Evolutionary conservation across 2,329 filamentous ascomycete species (phyloP), one percentile per base, ranked within the genome.

Genomic region (Delphinella strobiligena): DNA sequence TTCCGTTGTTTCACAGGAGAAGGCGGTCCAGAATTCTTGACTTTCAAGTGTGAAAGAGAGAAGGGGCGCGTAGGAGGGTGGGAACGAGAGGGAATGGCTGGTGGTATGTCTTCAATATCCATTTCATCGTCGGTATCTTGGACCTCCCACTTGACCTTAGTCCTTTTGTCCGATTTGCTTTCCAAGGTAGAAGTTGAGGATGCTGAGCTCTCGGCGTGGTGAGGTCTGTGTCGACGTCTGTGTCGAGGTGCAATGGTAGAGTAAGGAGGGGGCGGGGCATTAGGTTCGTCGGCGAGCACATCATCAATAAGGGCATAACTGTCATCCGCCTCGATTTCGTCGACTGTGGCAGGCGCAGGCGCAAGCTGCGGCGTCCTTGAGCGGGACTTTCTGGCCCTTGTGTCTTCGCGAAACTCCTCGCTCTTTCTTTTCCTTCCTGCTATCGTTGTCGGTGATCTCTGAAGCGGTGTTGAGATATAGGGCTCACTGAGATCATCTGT

Each of bases 391-490:
- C 15, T 31, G 19, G 15, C 12, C n/a, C 19, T 7, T 12, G 30
- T n/a, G 12, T 41, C 39, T 11, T 30, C 3, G 9, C 38, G 60
- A 34, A 56, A 59, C 40, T 67, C 64, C n/a, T 62, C 60, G 47
- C 64, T 68, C 50, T 66, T 67, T 32, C 66, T 55, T 49, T 68
- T 69, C 41, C 59, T 60, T 5, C 50, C 51, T 3, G 41, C 31
- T 12, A 24, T 47, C 4, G 42, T 30, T 4, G 33, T 31, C 1
- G 44, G 35, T 9, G 38, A 33, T 4, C 19, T 32, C 15, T 37
- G 40, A 37, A 34, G 44, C n/a, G 47, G 35, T 2, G 40, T 47
- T 4, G 51, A 50, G 34, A 48, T 51, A n/a, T 29, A 42, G 24
- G 45, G 16, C 8, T 34, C 33, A 18, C 45, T 42, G 33, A 54